Evolutionary conservation across 78 protist genomes (phyloP).

Genomic region (Dictyostelium capitatum): DNA sequence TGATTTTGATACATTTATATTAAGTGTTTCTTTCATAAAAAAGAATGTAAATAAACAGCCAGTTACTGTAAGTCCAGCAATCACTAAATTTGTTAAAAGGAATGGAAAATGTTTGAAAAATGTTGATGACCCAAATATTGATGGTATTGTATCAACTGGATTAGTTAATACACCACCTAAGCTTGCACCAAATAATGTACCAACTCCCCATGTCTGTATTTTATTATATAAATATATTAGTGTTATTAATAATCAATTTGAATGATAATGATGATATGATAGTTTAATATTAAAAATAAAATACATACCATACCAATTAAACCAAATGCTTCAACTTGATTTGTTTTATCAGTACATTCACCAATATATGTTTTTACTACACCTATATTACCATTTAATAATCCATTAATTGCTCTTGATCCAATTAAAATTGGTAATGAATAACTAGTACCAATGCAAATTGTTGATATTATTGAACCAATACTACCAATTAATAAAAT

Average conservation of each 20-base stretch:
- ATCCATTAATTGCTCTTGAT: constrained; percentile 64
- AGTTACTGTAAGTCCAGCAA: background rate
- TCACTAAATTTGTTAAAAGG: constrained; percentile 34
- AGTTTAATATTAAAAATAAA: background rate
- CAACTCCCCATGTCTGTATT: constrained; percentile 28
- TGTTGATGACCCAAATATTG: constrained; percentile 3
- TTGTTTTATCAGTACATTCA: constrained; percentile 49
- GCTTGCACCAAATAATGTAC: constrained; percentile 42
- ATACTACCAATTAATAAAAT: constrained; percentile 36
- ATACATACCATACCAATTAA: constrained; percentile 65
- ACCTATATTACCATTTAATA: constrained; percentile 73
- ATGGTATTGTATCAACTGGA: constrained; percentile 20
- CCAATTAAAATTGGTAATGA: constrained; percentile 24
- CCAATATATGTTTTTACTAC: constrained; percentile 73
- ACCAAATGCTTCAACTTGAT: constrained; percentile 78
- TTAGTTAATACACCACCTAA: constrained; percentile 46
- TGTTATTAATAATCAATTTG: background rate
- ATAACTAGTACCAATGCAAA: constrained; percentile 9
- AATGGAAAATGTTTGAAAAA: constrained; percentile 33
- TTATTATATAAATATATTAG: background rate
- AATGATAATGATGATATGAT: too few species aligned
- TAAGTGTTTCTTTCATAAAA: constrained; percentile 64
- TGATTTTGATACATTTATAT: background rate
- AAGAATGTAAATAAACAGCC: constrained; percentile 43
- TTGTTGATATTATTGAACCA: constrained; percentile 41